A percentile compares a stretch with the other conserved stretches of the same genome.
These are phyloP conservation scores for Dioscorea dumetorum DNA, from an alignment of 106 monocot genomes.

Conservation along the genomic window DNA sequence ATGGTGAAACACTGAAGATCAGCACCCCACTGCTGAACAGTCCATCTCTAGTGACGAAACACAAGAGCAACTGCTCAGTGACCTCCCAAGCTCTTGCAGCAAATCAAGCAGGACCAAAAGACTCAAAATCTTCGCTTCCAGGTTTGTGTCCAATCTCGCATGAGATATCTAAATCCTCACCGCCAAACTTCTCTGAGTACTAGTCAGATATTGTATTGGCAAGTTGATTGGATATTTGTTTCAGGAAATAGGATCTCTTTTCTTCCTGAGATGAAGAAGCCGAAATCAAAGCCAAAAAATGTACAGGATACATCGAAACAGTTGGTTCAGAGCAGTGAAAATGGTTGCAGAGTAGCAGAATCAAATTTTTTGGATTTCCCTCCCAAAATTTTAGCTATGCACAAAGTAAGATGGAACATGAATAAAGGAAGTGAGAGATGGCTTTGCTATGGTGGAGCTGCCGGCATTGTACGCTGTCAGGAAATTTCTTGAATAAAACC, in stretches of 20 bases:
- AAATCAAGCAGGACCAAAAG: conserved; percentile 4
- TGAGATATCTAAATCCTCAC: background rate
- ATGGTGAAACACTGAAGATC: conserved; percentile 25
- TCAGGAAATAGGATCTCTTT: conserved; percentile 2
- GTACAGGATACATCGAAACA: background rate
- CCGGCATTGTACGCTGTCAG: conserved; percentile 81
- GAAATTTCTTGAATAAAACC: conserved; percentile 9
- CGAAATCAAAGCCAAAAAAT: background rate
- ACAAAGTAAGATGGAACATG: conserved; percentile 87
- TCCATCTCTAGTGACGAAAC: background rate
- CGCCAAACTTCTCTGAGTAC: background rate
- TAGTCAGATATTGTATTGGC: background rate
- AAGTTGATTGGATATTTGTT: background rate
- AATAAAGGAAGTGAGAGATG: conserved; percentile 77
- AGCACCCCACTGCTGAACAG: conserved; percentile 16
- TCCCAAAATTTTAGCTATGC: conserved; percentile 66
- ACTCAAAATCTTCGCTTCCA: background rate
- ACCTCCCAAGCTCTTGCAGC: background rate
- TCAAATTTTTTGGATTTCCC: conserved; percentile 38
- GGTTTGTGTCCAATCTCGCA: conserved; percentile 11
- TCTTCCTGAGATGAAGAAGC: background rate
- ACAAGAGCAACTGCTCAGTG: too few species aligned
- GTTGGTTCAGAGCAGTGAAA: background rate
- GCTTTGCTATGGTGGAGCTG: conserved; percentile 92
- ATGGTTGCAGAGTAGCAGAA: background rate